Evolutionary conservation across 441 rosid genomes (phyloP), one percentile per base, ranked within the genome.

Genomic region (Gossypium davidsonii): DNA sequence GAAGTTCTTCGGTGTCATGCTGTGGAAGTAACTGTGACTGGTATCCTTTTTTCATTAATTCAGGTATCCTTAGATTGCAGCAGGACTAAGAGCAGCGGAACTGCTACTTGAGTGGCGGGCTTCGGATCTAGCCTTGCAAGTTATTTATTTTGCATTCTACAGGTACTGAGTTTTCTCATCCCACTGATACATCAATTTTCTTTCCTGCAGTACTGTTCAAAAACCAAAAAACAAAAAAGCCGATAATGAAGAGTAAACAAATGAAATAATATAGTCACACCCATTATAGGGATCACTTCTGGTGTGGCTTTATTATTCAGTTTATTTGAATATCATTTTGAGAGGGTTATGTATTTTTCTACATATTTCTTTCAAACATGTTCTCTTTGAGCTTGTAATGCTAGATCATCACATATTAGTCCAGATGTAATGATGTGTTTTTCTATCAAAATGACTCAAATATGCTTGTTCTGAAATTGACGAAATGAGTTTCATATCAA

Each of bases 21-120:
- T 6, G 2, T 57, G 52, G 44, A 4, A 23, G 28, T 51, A 59
- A 39, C 20, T 11, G 52, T 46, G 70, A 17, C 74, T 63, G 15
- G 6, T n/a, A 23, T 21, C 28, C 28, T 56, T 46, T 39, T 34
- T 15, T 44, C 21, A 14, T 63, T 12, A 26, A 46, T 73, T 76
- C 85, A 84, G 96, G 85, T 87, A 81, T 87, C 89, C 91, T 78
- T 88, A 83, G 97, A 86, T 84, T 83, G 91, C 90, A 79, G 93
- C 90, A 86, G 86, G 89, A 83, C 88, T 83, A 87, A 83, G 87
- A 85, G 86, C 91, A 87, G 90, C 78, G 83, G 89, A 82, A 81
- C 87, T 87, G 93, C 96, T 90, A 88, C 90, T 77, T 75, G 81
- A 85, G 92, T 86, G 85, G 93, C 89, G 84, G 84, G 89, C 91